Percentiles rank a stretch among this genome's conserved stretches.
These are phyloP conservation scores for Trichophyton rubrum DNA, from an alignment of 2,329 filamentous ascomycete genomes.

Conservation along the genomic window DNA sequence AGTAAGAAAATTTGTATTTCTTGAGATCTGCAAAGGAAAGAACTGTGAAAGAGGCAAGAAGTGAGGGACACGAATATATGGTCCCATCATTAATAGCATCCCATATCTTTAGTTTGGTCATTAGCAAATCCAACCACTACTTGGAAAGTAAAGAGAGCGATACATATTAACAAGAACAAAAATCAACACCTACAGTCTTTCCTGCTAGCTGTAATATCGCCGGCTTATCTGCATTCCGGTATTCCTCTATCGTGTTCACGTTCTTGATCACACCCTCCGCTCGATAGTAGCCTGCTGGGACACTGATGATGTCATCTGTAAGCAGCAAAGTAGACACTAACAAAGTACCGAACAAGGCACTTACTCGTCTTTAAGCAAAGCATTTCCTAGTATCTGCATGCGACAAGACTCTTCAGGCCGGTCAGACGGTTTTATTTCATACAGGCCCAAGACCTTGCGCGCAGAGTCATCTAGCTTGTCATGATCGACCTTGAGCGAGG, in stretches of 20 bases:
- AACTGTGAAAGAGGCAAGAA: slow-evolving; percentile 77
- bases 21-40: slow-evolving; percentile 93
- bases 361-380: slow-evolving; percentile 71
- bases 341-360: slow-evolving; percentile 20
- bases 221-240: slow-evolving; percentile 68
- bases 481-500: slow-evolving; percentile 86
- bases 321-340: neutral
- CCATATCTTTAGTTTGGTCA: slow-evolving; percentile 59
- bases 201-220: slow-evolving; percentile 68
- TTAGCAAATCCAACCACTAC: neutral
- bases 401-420: slow-evolving; percentile 64
- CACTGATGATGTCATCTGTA: slow-evolving; percentile 33
- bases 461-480: slow-evolving; percentile 94
- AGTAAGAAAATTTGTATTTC: slow-evolving; percentile 96
- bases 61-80: slow-evolving; percentile 86
- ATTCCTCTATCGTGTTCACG: slow-evolving; percentile 90
- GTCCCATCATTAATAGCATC: slow-evolving; percentile 93
- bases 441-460: slow-evolving; percentile 72
- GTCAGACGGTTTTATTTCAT: slow-evolving; percentile 65
- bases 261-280: slow-evolving; percentile 93
- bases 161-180: neutral
- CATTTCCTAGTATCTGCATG: slow-evolving; percentile 82
- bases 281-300: slow-evolving; percentile 58
- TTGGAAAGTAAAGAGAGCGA: neutral
- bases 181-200: slow-evolving; percentile 48